phyloP scores from a whole-genome alignment of 1,139 yeast species.

The Keqinozyma sinolaborantium region DNA sequence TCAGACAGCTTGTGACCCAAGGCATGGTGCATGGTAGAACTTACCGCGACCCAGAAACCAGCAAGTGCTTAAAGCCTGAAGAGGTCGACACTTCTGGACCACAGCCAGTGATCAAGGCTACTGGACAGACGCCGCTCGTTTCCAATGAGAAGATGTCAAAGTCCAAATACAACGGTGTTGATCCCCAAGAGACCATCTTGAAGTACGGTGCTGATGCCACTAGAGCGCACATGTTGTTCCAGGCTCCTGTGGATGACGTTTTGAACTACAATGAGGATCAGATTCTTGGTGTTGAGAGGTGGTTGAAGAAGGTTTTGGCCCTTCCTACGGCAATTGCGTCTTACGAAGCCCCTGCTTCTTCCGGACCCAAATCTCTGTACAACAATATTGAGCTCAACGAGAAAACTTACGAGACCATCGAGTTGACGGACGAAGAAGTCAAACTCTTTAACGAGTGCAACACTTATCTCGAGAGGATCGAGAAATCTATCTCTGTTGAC shows the following conservation, averaged over 20 bases:
- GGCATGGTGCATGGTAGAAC: slow-evolving; percentile 99
- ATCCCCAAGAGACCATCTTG: slow-evolving; percentile 74
- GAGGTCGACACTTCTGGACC: slow-evolving; percentile 49
- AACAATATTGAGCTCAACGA: slow-evolving; percentile 21
- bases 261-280: slow-evolving; percentile 88
- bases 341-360: slow-evolving; percentile 2
- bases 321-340: slow-evolving; percentile 23
- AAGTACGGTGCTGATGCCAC: slow-evolving; percentile 92
- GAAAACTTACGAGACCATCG: slow-evolving; percentile 9
- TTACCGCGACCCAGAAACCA: slow-evolving; percentile 64
- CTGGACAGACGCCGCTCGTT: slow-evolving; percentile 51
- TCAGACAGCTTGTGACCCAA: slow-evolving; percentile 76
- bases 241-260: slow-evolving; percentile 81
- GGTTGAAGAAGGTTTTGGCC: slow-evolving; percentile 66
- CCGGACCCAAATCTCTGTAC: slow-evolving; percentile 1
- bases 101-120: slow-evolving; percentile 42
- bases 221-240: slow-evolving; percentile 90
- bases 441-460: slow-evolving; percentile 57
- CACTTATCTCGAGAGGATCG: slow-evolving; percentile 44
- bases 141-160: slow-evolving; percentile 93
- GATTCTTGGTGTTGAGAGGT: slow-evolving; percentile 82
- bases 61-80: slow-evolving; percentile 72
- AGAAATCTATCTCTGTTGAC: slow-evolving; percentile 55
- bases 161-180: slow-evolving; percentile 91
- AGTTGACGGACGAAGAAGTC: slow-evolving; percentile 44